Percentiles rank a stretch among this genome's conserved stretches.
Evolutionary conservation across 2,329 filamentous ascomycete genomes (phyloP).

Genomic region (Aspergillus sojae): DNA sequence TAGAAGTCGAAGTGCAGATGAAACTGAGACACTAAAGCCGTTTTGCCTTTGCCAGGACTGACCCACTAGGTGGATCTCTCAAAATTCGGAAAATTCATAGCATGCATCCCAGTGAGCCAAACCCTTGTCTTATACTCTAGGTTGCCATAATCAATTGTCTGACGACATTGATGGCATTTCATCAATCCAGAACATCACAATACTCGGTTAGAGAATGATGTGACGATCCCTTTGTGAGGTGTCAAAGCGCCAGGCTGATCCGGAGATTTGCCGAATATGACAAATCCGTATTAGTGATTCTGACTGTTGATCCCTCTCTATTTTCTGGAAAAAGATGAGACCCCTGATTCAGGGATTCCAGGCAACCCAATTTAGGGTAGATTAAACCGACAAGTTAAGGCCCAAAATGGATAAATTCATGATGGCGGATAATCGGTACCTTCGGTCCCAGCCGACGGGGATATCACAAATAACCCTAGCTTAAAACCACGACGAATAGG

Average conservation of each 20-base stretch:
- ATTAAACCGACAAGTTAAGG: background rate
- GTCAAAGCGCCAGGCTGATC: background rate
- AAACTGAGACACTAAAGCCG: background rate
- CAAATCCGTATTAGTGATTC: background rate
- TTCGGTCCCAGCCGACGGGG: background rate
- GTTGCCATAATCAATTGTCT: background rate
- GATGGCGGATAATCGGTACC: background rate
- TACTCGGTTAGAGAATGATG: background rate
- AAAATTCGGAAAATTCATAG: background rate
- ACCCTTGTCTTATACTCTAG: background rate
- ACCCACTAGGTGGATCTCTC: background rate
- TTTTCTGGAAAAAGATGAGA: background rate
- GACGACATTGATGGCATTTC: background rate
- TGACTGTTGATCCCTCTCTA: background rate
- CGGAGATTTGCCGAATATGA: slow-evolving; percentile 1
- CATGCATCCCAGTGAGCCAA: background rate
- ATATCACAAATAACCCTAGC: background rate
- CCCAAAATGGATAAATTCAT: background rate
- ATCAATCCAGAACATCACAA: background rate
- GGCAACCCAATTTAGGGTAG: background rate
- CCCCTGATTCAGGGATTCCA: background rate
- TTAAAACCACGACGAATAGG: background rate
- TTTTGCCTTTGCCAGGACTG: background rate
- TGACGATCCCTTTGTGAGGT: too few relatives aligned
- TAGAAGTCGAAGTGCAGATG: background rate